Conservation (phyloP, 2,329 filamentous ascomycete species). For the Ceratocystis destructans region DNA sequence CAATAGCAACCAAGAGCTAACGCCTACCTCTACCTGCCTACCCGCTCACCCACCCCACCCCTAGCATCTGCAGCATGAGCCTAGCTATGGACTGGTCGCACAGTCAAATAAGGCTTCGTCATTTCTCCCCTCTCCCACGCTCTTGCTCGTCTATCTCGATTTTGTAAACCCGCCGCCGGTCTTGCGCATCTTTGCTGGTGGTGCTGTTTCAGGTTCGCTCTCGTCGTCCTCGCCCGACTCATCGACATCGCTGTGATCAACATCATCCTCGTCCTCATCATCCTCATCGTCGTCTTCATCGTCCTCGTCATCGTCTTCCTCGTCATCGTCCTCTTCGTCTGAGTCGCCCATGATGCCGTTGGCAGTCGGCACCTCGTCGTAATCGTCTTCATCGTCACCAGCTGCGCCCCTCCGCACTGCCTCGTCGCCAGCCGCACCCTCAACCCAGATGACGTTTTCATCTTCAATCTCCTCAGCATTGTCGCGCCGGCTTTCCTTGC, state of each 20-base stretch:
- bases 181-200: conserved; percentile 35
- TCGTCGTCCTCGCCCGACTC: conserved; percentile 45
- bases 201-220: conserved; percentile 36
- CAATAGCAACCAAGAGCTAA: neutral
- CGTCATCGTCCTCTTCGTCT: conserved; percentile 40
- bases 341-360: conserved; percentile 46
- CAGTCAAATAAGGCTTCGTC: neutral
- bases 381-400: conserved; percentile 37
- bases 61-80: neutral
- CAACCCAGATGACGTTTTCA: conserved; percentile 71
- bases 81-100: neutral
- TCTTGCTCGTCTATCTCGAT: conserved; percentile 26
- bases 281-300: conserved; percentile 34
- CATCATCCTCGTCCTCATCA: conserved; percentile 42
- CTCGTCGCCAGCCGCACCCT: conserved; percentile 50
- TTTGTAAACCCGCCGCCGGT: conserved; percentile 27
- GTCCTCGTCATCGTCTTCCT: conserved; percentile 29
- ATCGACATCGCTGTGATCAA: conserved; percentile 43
- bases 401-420: conserved; percentile 28
- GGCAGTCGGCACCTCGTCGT: conserved; percentile 43
- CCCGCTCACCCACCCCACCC: neutral
- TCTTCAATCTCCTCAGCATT: conserved; percentile 35
- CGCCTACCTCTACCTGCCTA: neutral
- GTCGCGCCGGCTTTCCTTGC: conserved; percentile 25
- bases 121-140: neutral